phyloP scores from a whole-genome alignment of 176 grass and related monocot species.

The Musa schizocarpa region DNA sequence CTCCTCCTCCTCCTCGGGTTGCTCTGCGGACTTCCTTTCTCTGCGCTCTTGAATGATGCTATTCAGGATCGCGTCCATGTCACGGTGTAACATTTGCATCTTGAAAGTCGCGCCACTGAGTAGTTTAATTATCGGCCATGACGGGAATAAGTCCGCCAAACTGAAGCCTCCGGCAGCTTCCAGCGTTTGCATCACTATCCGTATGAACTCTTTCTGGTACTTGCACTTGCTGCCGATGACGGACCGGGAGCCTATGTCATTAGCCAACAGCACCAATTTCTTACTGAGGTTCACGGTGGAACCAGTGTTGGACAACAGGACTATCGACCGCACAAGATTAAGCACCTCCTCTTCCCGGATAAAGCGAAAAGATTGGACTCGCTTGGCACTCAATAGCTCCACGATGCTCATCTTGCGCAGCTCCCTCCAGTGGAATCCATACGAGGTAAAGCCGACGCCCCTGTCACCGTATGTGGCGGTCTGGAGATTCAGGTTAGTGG shows the following conservation, averaged over 20 bases:
- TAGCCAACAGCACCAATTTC: neutral
- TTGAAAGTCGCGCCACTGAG: neutral
- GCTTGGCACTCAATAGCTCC: no score
- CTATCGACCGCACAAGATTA: no score
- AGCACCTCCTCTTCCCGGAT: no score
- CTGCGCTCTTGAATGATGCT: neutral
- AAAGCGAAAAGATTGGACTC: no score
- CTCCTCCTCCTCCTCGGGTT: neutral
- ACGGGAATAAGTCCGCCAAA: neutral
- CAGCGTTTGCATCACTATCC: neutral
- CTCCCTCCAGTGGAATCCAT: slow-evolving; percentile 43
- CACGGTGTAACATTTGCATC: neutral
- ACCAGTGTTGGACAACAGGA: no score
- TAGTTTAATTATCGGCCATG: neutral
- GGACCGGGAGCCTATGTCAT: neutral
- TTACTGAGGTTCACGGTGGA: no score
- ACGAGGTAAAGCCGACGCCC: slow-evolving; percentile 39
- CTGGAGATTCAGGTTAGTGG: slow-evolving; percentile 1
- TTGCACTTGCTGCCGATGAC: slow-evolving; percentile 18
- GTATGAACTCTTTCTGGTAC: slow-evolving; percentile 12
- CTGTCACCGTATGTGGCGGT: slow-evolving; percentile 20
- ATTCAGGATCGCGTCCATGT: neutral
- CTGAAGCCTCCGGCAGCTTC: neutral
- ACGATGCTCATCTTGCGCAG: neutral
- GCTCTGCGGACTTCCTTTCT: neutral